Base-by-base conservation (phyloP, 2,329 filamentous ascomycete species). In the Bipolaris zeicola region DNA sequence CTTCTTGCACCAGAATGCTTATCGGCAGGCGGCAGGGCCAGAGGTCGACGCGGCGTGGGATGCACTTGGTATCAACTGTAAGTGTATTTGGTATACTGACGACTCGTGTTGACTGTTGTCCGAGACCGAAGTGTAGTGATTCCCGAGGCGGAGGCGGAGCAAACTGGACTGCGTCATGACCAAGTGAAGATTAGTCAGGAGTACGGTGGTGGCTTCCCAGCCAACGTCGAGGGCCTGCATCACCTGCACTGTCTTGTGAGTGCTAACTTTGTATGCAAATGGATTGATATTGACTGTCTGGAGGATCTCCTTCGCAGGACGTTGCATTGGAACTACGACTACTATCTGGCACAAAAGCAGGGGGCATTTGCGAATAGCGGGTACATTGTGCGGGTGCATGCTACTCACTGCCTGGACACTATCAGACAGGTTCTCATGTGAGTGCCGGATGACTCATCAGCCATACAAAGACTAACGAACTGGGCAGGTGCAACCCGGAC, bases 381-480 rank as follows among this genome's bases (percentile, higher is more conserved):
- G 18, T 70, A 76, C 34, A 82, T 87, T 41, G 70, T 88, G 6
- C 79, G 78, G 22, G 76, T 80, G 1, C 86, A 89, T 66, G 78
- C 86, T 8, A 72, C 81, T 5, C 85, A 88, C 58, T 88, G 86
- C 56, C 75, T 88, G 31, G 86, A 88, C 60, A 84, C 83, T 3
- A 57, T 88, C 42, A 82, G 85, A 1, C 85, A 88, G 66, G 82
- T 86, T 14, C 77, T 88, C 13, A 87, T 87, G 83, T 88, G 42
- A n/a, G 42, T 44, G 14, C 20, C n/a, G n/a, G 24, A 8, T n/a
- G 7, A 24, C 26, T 24, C n/a, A 44, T 18, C 6, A 14, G 24
- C 16, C 42, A 13, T 7, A 8, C n/a, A n/a, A 8, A n/a, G 24
- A 26, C 42, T 31, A 18, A 44, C 24, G 42, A 44, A 13, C 16